These are phyloP conservation scores for Rhipidocladum racemiflorum DNA, from an alignment of 176 grass and related monocot species.

Conservation along the genomic window DNA sequence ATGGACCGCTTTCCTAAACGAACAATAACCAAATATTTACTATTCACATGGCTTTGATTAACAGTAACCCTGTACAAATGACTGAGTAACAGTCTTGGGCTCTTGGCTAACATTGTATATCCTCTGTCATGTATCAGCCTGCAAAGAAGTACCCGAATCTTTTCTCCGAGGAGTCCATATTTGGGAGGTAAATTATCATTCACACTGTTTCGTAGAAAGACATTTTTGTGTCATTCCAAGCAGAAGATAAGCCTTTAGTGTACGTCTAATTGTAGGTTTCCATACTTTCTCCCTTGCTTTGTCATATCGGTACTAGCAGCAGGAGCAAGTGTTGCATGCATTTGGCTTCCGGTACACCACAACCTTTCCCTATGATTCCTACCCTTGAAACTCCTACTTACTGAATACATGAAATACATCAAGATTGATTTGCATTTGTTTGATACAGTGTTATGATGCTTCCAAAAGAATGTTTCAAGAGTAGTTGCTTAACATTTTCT, in stretches of 20 bases:
- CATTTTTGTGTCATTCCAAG: neutral
- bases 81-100: neutral
- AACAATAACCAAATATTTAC: neutral
- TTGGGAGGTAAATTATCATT: slow-evolving; percentile 50
- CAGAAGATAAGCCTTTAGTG: neutral
- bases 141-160: slow-evolving; percentile 50
- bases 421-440: neutral
- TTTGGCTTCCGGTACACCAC: slow-evolving; percentile 63
- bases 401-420: neutral
- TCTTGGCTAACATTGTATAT: slow-evolving; percentile 22
- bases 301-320: slow-evolving; percentile 59
- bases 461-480: neutral
- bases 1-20: neutral
- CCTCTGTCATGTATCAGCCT: slow-evolving; percentile 44
- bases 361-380: neutral
- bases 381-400: neutral
- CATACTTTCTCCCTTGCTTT: slow-evolving; percentile 69
- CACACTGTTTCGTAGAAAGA: neutral
- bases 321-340: slow-evolving; percentile 48
- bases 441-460: neutral
- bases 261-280: slow-evolving; percentile 51
- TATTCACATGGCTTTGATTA: neutral
- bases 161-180: slow-evolving; percentile 56
- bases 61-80: neutral
- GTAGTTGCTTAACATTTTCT: neutral